phyloP scores from a whole-genome alignment of 352 stramenopile species.

The Globisporangium heterothallicum region DNA sequence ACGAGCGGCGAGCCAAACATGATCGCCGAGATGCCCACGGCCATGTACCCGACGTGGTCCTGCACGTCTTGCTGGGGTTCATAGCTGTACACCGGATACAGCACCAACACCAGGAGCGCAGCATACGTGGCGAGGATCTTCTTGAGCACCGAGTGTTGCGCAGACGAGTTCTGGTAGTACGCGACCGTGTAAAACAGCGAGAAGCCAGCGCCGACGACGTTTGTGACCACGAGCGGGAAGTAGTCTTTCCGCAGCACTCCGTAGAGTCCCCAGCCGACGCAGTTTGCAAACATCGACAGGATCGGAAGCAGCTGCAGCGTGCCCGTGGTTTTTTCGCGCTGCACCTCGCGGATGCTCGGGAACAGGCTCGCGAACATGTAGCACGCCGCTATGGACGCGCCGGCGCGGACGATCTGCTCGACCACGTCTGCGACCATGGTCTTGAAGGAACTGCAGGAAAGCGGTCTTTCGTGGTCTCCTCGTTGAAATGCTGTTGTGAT shows the following conservation, averaged over 20 bases:
- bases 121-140: conserved; percentile 21
- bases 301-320: conserved; percentile 27
- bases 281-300: conserved; percentile 62
- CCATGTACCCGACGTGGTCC: conserved; percentile 42
- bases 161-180: conserved; percentile 26
- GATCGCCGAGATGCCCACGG: conserved; percentile 45
- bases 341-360: conserved; percentile 31
- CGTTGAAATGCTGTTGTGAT: background rate
- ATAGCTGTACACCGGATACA: conserved; percentile 28
- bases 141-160: conserved; percentile 11
- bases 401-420: conserved; percentile 29
- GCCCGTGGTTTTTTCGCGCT: conserved; percentile 17
- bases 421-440: conserved; percentile 19
- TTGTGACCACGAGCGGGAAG: conserved; percentile 50
- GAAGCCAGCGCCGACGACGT: conserved; percentile 35
- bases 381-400: conserved; percentile 37
- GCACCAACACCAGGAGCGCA: conserved; percentile 25
- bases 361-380: conserved; percentile 43
- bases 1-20: conserved; percentile 64
- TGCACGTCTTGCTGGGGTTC: conserved; percentile 23
- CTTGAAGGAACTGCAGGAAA: too few species aligned
- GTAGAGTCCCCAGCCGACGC: conserved; percentile 49
- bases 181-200: conserved; percentile 41
- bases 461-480: too few species aligned
- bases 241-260: conserved; percentile 39